Evolutionary conservation across 805 yeast genomes (phyloP).

Genomic region (Teunomyces kruisii): DNA sequence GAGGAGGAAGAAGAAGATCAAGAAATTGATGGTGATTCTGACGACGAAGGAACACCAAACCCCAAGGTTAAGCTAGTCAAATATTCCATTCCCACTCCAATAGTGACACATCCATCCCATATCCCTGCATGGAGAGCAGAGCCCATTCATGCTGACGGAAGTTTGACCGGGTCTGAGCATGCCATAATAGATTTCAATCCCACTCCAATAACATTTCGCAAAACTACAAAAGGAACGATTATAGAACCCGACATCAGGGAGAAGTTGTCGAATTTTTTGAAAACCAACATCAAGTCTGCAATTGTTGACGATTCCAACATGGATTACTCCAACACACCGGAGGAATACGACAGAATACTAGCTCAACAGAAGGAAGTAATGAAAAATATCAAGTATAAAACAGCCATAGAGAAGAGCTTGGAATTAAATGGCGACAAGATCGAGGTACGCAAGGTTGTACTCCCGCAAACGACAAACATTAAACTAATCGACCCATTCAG

Average conservation of each 20-base stretch:
- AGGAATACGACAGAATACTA: conserved; percentile 62
- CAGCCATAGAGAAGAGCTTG: conserved; percentile 32
- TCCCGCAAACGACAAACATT: conserved; percentile 41
- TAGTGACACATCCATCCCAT: conserved; percentile 46
- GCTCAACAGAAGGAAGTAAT: conserved; percentile 51
- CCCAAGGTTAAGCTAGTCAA: conserved; percentile 29
- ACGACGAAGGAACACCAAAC: conserved; percentile 12
- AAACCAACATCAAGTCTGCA: conserved; percentile 29
- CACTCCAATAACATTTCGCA: conserved; percentile 24
- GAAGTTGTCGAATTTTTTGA: conserved; percentile 27
- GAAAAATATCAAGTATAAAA: conserved; percentile 45
- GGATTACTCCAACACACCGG: conserved; percentile 36
- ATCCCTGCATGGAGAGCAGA: conserved; percentile 42
- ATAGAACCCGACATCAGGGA: conserved; percentile 28
- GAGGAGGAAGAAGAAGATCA: conserved; percentile 5
- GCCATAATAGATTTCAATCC: conserved; percentile 28
- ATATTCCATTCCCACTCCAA: conserved; percentile 33
- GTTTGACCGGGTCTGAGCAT: conserved; percentile 14
- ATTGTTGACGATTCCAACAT: conserved; percentile 37
- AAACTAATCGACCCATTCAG: conserved; percentile 48
- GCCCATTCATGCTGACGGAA: conserved; percentile 15
- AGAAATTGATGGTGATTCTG: conserved; percentile 6
- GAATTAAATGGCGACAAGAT: conserved; percentile 49
- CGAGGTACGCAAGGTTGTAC: conserved; percentile 45
- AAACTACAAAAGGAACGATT: conserved; percentile 10